Evolutionary conservation across 2,329 filamentous ascomycete species (phyloP), one percentile per base, ranked within the genome.

Genomic region (Penicillium sclerotiorum): DNA sequence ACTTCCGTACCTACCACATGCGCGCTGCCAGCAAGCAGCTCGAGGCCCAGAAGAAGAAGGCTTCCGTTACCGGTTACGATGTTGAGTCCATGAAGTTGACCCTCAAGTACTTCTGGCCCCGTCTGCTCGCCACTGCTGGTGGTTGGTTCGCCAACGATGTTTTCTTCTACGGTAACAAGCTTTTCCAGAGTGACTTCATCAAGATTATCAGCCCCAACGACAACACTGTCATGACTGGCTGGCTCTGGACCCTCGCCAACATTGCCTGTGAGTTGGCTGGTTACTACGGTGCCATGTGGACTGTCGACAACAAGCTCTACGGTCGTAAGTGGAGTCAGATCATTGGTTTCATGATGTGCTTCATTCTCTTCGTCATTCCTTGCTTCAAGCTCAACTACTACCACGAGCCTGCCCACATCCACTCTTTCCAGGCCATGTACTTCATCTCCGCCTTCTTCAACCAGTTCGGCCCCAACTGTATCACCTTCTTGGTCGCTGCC

Each of bases 141-240:
- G 83, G 86, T 27, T 97, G 93, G 92, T 97, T 92, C 73, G 89
- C 87, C 75, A 97, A 97, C 73, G 93, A 97, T 66, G 87, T 96
- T 62, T 96, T 96, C 81, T 97, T 96, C 79, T 97, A 97, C 77
- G 92, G 92, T 64, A 96, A 96, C 86, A 96, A 96, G 81, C 85
- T 96, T 45, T 96, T 96, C 82, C 91, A 95, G 76, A 83, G 82
- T 55, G 83, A 92, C 68, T 96, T 96, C 76, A 95, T 96, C 74
- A 77, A 77, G 28, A 87, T 94, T 67, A 86, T 96, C 61, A 88
- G 85, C 47, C 80, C 84, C 48, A 73, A 80, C 59, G 82, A 83
- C 58, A 75, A 78, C 36, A 89, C 87, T 11, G 82, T 96, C 68
- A 88, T 95, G 82, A 86, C 85, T 27, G 86, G 81, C 54, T 97